Evolutionary conservation across 495 filamentous ascomycete species (phyloP), one percentile per base, ranked within the genome.

Genomic region (Cenococcum geophilum): DNA sequence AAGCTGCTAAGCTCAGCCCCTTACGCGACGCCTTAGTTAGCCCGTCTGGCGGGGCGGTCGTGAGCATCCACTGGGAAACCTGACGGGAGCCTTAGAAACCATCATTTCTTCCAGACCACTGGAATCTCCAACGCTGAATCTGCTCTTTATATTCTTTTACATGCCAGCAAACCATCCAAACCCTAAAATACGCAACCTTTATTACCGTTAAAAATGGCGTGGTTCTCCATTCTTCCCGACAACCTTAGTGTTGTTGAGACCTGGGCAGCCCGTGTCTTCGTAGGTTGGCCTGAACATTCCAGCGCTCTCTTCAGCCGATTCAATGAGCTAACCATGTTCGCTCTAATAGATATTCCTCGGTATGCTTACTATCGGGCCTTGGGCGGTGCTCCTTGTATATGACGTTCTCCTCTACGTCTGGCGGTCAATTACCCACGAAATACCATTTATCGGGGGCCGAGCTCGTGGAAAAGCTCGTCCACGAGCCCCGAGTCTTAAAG

Each of bases 361-460:
- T 27, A 65, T 84, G 34, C 65, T 89, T 25, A 84, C 80, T 5
- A 83, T 91, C 58, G 77, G 79, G 12, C 88, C 88, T 4, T 90
- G 87, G 85, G 68, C 80, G 0, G 69, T 82, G 0, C 71, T 89
- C 35, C 70, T 91, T 55, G 51, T 87, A 56, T 88, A 89, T 73
- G 88, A 91, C 65, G 70, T 86, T 21, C 63, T 80, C 25, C 76
- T 89, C 18, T 91, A 88, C 66, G 55, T 86, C 32, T 82, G 79
- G 68, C 83, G 86, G 34, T 75, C 80, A 25, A 62, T 79, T 6
- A 72, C 76, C 34, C 84, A 84, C 71, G 79, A 87, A 57, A 67
- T 87, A 0, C 86, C 86, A 1, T 70, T 77, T 45, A 61, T 86
- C 27, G 86, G 86, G 0, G 86, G 86, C 5, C 75, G 86, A 58